Evolutionary conservation across 768 basidiomycete species (phyloP), one percentile per base, ranked within the genome.

Genomic region (Lactarius sanguifluus): DNA sequence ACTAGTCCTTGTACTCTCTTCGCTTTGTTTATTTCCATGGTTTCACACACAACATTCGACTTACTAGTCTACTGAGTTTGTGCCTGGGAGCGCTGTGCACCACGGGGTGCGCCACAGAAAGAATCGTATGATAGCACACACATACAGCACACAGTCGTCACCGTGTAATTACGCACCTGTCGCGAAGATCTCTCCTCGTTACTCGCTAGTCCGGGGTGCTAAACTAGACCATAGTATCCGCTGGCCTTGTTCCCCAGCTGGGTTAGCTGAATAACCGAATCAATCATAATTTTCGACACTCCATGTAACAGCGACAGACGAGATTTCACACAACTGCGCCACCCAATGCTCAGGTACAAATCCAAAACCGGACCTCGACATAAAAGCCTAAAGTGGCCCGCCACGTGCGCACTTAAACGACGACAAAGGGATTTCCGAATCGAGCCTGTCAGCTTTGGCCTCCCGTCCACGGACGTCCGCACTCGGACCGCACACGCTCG

Each of bases 371-470:
- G 40, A 6, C 25, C 2, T 2, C 56, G n/a, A 47, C 61, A 47
- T 23, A 66, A 63, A 62, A 62, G 61, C 45, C 65, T 66, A 66
- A 66, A 58, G 34, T 66, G 43, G 57, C 16, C 10, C 34, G 12
- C 40, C 65, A 66, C 65, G 65, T 54, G 65, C n/a, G 1, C n/a
- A 16, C 45, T 40, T n/a, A 57, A 25, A 8, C 20, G 50, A 32
- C 12, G 65, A 66, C 65, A 66, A 66, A 62, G 61, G 65, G 65
- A 66, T 59, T 16, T 2, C 65, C 65, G 62, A 54, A 66, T 34
- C 23, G n/a, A 13, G 64, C 13, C 4, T 9, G 32, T 52, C 1
- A 20, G 38, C 34, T 12, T 62, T 54, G 6, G 13, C 18, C 12
- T 34, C 12, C 23, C 4, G 50, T 52, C 50, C 50, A 25, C 5